These are phyloP conservation scores for Suillus placidus DNA, from an alignment of 768 basidiomycete species.

Conservation along the genomic window DNA sequence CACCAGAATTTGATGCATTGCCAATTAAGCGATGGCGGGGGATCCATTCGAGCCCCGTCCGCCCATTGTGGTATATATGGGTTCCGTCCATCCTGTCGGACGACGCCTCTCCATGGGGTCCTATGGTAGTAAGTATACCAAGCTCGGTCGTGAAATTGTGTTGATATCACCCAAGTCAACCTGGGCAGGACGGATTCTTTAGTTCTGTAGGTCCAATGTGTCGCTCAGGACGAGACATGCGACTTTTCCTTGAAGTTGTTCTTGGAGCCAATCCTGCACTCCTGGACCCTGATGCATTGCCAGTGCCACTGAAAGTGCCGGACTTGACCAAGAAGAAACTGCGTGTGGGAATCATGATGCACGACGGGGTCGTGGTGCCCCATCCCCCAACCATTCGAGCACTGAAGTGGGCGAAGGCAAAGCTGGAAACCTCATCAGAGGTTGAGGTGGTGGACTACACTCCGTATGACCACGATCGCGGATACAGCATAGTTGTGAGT, in stretches of 20 bases:
- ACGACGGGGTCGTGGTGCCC: constrained; percentile 42
- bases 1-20: neutral
- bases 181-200: constrained; percentile 36
- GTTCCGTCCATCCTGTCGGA: constrained; percentile 40
- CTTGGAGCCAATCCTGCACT: constrained; percentile 44
- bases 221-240: constrained; percentile 26
- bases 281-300: constrained; percentile 38
- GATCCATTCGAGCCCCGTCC: constrained; percentile 42
- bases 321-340: constrained; percentile 33
- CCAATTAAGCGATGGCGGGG: constrained; percentile 32
- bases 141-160: neutral
- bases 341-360: constrained; percentile 35
- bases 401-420: constrained; percentile 38
- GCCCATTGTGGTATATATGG: constrained; percentile 43
- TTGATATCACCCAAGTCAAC: constrained; percentile 22
- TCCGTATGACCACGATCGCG: constrained; percentile 39
- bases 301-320: constrained; percentile 29
- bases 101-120: constrained; percentile 25
- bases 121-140: constrained; percentile 24
- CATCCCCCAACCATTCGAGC: constrained; percentile 47
- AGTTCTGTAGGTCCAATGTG: constrained; percentile 40
- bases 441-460: constrained; percentile 41
- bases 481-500: constrained; percentile 38
- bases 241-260: constrained; percentile 14
- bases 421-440: constrained; percentile 34